Evolutionary conservation across 2,329 filamentous ascomycete species (phyloP).

Genomic region (Neopestalotiopsis clavispora): DNA sequence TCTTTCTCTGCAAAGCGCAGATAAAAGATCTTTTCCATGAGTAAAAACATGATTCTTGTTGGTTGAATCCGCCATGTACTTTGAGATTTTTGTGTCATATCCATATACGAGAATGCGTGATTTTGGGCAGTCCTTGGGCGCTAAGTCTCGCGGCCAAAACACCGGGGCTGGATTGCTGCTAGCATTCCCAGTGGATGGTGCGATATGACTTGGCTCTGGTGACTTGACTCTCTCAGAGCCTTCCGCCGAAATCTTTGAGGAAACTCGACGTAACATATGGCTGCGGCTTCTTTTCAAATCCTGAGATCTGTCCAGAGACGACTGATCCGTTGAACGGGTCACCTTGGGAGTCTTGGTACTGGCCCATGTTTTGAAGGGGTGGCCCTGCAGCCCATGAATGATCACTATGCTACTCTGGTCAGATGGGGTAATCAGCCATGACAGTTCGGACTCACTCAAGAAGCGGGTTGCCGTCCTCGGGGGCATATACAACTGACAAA

Average conservation of each 20-base stretch:
- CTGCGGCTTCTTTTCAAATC: too few relatives aligned
- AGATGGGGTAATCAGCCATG: too few relatives aligned
- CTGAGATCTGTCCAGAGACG: background rate
- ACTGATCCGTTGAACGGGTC: too few relatives aligned
- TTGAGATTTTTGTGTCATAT: conserved; percentile 11
- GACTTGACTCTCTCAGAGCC: too few relatives aligned
- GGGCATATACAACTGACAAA: too few relatives aligned
- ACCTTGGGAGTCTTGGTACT: background rate
- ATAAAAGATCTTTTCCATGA: background rate
- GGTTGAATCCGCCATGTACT: background rate
- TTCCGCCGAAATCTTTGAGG: background rate
- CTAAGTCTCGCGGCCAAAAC: conserved; percentile 6
- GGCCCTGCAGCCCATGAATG: conserved; percentile 14
- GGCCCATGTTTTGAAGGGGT: conserved; percentile 12
- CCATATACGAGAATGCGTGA: conserved; percentile 8
- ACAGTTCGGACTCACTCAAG: too few relatives aligned
- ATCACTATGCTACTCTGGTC: conserved; percentile 4
- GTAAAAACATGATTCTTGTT: conserved; percentile 3
- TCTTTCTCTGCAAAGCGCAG: background rate
- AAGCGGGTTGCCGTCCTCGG: too few relatives aligned
- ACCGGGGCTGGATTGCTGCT: background rate
- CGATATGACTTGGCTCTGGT: too few relatives aligned
- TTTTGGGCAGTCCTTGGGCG: background rate
- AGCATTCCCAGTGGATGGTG: too few relatives aligned
- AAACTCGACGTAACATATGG: too few relatives aligned